A percentile compares a stretch with the other conserved stretches of the same genome.
Evolutionary conservation across 192 early-diverging fungal species (phyloP).

Genomic region (Cladochytrium replicatum): DNA sequence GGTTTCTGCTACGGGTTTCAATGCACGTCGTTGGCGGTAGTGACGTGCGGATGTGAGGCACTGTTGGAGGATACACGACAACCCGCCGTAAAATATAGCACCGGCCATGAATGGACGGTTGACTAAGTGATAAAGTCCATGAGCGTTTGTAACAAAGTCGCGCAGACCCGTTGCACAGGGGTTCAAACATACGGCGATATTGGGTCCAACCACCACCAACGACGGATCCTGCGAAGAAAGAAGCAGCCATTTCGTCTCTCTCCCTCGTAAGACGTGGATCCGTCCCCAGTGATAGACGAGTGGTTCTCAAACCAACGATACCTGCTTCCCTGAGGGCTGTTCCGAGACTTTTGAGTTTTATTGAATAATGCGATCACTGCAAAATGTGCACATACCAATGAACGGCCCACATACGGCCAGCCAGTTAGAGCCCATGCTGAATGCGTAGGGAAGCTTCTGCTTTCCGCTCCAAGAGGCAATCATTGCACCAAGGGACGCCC

Average conservation of each 20-base stretch:
- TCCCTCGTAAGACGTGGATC: slow-evolving; percentile 17
- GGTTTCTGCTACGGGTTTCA: not conserved
- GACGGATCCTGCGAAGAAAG: slow-evolving; percentile 14
- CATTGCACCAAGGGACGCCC: slow-evolving; percentile 9
- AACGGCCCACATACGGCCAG: slow-evolving; percentile 25
- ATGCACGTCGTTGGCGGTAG: not conserved
- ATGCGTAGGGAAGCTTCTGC: slow-evolving; percentile 11
- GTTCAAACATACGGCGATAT: slow-evolving; percentile 21
- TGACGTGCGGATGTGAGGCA: not conserved
- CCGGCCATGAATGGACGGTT: not conserved
- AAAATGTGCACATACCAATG: slow-evolving; percentile 21
- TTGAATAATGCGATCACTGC: slow-evolving; percentile 17
- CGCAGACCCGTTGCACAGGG: not conserved
- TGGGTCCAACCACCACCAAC: slow-evolving; percentile 25
- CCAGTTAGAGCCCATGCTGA: slow-evolving; percentile 38
- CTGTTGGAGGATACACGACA: not conserved
- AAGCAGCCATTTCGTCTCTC: slow-evolving; percentile 30
- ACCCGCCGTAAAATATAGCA: not conserved
- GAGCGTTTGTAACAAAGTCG: not conserved
- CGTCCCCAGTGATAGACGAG: not conserved
- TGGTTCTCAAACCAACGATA: too few species aligned
- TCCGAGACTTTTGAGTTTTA: slow-evolving; percentile 20
- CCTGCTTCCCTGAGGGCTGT: too few species aligned
- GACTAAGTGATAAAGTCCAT: not conserved
- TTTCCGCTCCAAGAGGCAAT: not conserved